Evolutionary conservation across 768 basidiomycete species (phyloP), one percentile per base, ranked within the genome.

Genomic region (Suillus decipiens): DNA sequence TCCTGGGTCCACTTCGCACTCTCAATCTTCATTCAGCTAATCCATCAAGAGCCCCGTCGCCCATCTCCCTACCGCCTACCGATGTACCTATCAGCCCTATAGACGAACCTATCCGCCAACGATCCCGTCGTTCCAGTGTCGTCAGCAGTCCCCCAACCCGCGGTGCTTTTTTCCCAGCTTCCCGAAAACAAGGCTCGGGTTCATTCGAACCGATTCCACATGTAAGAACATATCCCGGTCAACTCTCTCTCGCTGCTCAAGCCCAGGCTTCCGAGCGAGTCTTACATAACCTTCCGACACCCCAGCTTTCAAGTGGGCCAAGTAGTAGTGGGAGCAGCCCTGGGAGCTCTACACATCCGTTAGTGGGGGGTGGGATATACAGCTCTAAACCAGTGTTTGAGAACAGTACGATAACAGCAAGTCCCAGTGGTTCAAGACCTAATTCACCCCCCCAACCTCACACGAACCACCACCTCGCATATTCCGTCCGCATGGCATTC

Each of bases 401-500:
- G 50, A 54, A 54, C 11, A 70, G 58, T 1, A 66, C 64, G 14
- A 79, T 79, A 31, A 75, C 80, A 1, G 69, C 76, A 33, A 84
- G 82, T 69, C 81, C 82, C 1, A 76, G 83, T 3, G 83, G 78
- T 66, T 89, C 89, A 9, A 81, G 89, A 19, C 82, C 89, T 4
- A 81, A 86, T 1, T 88, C 86, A 0, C 88, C 89, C 5, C 74
- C 80, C 57, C 78, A 80, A 19, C 63, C 61, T 12, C 71, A 28
- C 34, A 78, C 77, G 43, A 84, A 87, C 63, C 83, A 85, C 63
- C 87, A 91, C 70, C 84, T 96, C 42, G 92, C 91, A 5, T 90
- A 93, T 70, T 92, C 89, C 0, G 89, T 96, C 28, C 87, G 92
- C 43, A 81, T 89, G 37, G 95, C 94, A 55, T 97, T 97, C 67